Evolutionary conservation across 352 stramenopile genomes (phyloP), one percentile per base, ranked within the genome.

Genomic region (Phytophthora meadii): DNA sequence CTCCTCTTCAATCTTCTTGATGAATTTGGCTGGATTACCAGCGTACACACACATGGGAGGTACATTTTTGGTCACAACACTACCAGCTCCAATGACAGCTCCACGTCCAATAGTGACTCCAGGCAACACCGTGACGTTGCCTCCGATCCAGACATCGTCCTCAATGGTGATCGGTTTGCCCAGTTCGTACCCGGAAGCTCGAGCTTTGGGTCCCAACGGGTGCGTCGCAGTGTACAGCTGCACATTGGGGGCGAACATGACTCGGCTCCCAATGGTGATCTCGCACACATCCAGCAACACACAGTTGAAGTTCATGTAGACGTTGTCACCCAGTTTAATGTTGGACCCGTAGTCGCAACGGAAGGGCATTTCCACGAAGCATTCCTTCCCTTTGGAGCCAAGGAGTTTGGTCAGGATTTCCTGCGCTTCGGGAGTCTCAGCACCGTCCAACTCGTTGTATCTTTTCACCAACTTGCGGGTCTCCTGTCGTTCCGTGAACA

Each of bases 231-330:
- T 89, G 66, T 88, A 94, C 32, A 97, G 67, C 59, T 92, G 76
- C 27, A 95, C 87, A 48, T 82, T 78, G 0, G 89, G 90, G 2
- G 68, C 90, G 9, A 97, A 74, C 58, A 96, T 66, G 17, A 81
- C 87, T 45, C 84, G 82, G 17, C 82, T 68, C 5, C 90, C 90
- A 54, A 97, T 92, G 39, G 50, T 84, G 61, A 97, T 88, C 49
- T 72, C 61, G 42, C 82, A 91, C 49, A 84, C 82, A 70, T 97
- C 90, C 11, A 97, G 79, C 22, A 97, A 65, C 25, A 89, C 82
- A 54, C 88, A 97, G 61, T 92, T 88, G 72, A 94, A 95, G 72
- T 97, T 97, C 75, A 94, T 92, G 77, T 87, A 97, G 41, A 94
- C 88, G 61, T 75, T 78, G 32, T 89, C 71, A 6, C 73, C 90